A percentile compares a stretch with the other conserved stretches of the same genome.
Conservation (phyloP, 495 filamentous ascomycete species). For the Penicillium waksmanii region DNA sequence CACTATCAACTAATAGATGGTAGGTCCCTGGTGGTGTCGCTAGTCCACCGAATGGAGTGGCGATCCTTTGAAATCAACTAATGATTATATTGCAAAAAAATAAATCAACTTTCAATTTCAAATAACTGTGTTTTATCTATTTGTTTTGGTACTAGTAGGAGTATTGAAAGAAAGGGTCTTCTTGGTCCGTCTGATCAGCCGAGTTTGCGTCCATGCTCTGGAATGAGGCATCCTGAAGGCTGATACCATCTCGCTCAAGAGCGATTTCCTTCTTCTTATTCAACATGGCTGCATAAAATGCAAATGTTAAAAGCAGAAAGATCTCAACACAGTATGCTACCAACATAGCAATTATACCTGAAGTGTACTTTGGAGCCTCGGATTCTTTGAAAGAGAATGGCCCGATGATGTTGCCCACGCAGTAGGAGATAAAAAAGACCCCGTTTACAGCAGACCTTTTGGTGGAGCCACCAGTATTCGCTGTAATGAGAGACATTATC, state of each 20-base stretch:
- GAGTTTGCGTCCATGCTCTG: background rate
- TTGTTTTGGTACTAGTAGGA: constrained; percentile 3
- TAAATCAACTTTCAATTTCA: too few relatives aligned
- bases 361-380: constrained; percentile 6
- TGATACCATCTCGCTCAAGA: background rate
- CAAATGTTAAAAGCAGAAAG: constrained; percentile 5
- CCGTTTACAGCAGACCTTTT: constrained; percentile 3
- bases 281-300: constrained; percentile 1
- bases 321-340: constrained; percentile 13
- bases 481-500: constrained; percentile 9
- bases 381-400: constrained; percentile 6
- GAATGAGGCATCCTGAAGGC: background rate
- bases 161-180: constrained; percentile 2
- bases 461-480: constrained; percentile 7
- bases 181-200: constrained; percentile 6
- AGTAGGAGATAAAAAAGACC: constrained; percentile 9
- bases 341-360: constrained; percentile 6
- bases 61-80: constrained; percentile 4
- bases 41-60: constrained; percentile 11
- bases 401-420: constrained; percentile 1
- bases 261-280: constrained; percentile 5
- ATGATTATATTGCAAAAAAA: too few relatives aligned
- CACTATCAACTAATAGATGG: background rate
- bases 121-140: too few relatives aligned
- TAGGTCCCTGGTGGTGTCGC: constrained; percentile 15